Evolutionary conservation across 2,329 filamentous ascomycete species (phyloP), one percentile per base, ranked within the genome.

Genomic region (Paecilomyces formosus): DNA sequence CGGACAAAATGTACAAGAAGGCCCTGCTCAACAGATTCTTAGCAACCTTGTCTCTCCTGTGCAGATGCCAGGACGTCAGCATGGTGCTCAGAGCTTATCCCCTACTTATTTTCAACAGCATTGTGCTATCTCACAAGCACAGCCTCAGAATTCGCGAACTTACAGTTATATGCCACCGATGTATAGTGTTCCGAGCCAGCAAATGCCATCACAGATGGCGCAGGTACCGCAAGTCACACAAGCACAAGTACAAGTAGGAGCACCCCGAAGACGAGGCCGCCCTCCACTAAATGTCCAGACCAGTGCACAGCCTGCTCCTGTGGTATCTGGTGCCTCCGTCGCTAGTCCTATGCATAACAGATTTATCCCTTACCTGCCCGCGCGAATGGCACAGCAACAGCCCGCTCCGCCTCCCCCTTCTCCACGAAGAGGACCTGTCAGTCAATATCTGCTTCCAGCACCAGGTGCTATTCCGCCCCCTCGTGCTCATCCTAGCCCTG

Each of bases 401-500:
- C 15, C 15, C n/a, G 39, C 18, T 45, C n/a, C 8, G 54, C 8
- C 12, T 26, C 30, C 26, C 3, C 33, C 35, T 22, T 11, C 18
- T 26, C n/a, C 49, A 26, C 33, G 21, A 26, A 35, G 15, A 53
- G 26, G 11, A 24, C 55, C 8, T 45, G n/a, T 45, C 18, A n/a
- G 55, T 63, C 53, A 61, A 62, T 49, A 57, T 56, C 62, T 77
- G 6, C 67, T 81, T 31, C 79, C 78, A 52, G 70, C 64, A 18
- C 60, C 63, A 1, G 71, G 70, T 8, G 63, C 62, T 18, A 54
- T 58, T 35, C 73, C 72, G 24, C 61, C 74, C 3, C 72, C 75
- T 59, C 75, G 75, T 31, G 70, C 73, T 11, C 66, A 72, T 24
- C 76, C 80, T 3, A 73, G 79, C 58, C 78, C 82, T 21, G 68